phyloP scores from a whole-genome alignment of 2,329 filamentous ascomycete genomes.

The Penicillium freii region DNA sequence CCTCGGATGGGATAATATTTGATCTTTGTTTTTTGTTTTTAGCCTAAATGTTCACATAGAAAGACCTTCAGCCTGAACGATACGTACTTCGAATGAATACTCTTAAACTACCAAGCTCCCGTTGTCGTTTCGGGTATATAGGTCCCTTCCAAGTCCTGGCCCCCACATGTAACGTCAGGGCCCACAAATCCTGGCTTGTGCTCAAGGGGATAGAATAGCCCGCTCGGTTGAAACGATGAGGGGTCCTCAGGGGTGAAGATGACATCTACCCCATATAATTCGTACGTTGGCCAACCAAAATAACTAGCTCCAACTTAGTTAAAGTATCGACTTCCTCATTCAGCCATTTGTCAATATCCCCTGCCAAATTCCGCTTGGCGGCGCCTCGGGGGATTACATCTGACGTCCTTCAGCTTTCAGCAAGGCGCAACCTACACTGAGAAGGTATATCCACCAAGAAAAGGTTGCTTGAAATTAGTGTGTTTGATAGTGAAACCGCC shows the following conservation, averaged over 20 bases:
- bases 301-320: background rate
- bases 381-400: background rate
- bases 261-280: background rate
- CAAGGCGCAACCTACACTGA: background rate
- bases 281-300: background rate
- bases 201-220: background rate
- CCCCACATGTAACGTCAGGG: background rate
- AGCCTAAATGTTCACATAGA: background rate
- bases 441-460: background rate
- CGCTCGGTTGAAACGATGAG: background rate
- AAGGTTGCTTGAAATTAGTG: background rate
- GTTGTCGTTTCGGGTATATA: background rate
- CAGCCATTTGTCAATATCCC: background rate
- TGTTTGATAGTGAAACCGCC: background rate
- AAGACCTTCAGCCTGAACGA: background rate
- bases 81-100: background rate
- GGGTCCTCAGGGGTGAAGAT: background rate
- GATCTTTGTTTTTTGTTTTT: background rate
- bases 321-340: background rate
- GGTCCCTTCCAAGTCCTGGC: background rate
- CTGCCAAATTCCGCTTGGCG: background rate
- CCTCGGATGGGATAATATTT: background rate
- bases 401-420: background rate
- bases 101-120: background rate
- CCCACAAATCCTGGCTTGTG: background rate